Evolutionary conservation across 805 yeast genomes (phyloP).

Genomic region (Zygosaccharomyces pseudorouxii): DNA sequence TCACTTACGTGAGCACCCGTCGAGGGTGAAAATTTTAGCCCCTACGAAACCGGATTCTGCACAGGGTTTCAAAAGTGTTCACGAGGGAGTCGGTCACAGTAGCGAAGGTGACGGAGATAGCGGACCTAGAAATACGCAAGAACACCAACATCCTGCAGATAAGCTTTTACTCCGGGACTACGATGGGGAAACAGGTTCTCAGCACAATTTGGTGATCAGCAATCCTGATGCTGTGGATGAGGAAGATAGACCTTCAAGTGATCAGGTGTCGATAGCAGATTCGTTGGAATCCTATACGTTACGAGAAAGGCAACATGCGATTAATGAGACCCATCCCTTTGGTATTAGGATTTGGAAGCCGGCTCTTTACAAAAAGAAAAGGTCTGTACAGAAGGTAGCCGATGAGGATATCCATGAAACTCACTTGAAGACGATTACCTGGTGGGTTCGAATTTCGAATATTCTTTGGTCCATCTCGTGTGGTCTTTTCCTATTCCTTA

Average conservation of each 20-base stretch:
- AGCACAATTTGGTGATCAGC: slow-evolving; percentile 16
- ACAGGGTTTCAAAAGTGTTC: neutral
- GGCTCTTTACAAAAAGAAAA: slow-evolving; percentile 84
- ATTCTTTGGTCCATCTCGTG: slow-evolving; percentile 66
- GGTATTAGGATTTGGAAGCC: slow-evolving; percentile 99
- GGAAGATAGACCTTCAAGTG: slow-evolving; percentile 31
- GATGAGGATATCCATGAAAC: slow-evolving; percentile 90
- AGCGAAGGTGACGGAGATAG: neutral
- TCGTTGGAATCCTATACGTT: slow-evolving; percentile 82
- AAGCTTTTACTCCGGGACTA: slow-evolving; percentile 20
- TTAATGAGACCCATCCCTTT: slow-evolving; percentile 94
- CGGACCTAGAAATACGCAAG: neutral
- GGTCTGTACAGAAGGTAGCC: slow-evolving; percentile 88
- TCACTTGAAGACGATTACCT: slow-evolving; percentile 47
- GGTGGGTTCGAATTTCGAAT: slow-evolving; percentile 65
- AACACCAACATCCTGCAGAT: slow-evolving; percentile 7
- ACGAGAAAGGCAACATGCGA: slow-evolving; percentile 91
- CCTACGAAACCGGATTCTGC: neutral
- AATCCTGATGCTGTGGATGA: slow-evolving; percentile 24
- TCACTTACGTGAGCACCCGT: neutral
- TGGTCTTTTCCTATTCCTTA: slow-evolving; percentile 56
- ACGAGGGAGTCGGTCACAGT: neutral
- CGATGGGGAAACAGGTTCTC: slow-evolving; percentile 6
- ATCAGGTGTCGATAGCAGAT: slow-evolving; percentile 30
- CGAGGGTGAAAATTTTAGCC: slow-evolving; percentile 1